Base-by-base conservation (phyloP, 1,284 basidiomycete genomes). In the Clitocybe nebularis region DNA sequence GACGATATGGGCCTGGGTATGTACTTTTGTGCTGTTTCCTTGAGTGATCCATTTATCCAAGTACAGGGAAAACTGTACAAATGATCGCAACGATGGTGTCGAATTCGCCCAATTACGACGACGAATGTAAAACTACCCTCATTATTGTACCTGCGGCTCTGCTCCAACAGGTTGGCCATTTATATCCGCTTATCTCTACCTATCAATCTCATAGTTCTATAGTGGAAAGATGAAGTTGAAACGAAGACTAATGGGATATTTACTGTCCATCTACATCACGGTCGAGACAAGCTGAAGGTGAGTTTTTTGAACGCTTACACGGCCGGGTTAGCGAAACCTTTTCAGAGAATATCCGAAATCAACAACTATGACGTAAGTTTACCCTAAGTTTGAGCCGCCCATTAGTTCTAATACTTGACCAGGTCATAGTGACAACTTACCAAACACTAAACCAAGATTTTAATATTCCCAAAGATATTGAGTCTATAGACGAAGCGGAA, bases 1-100 rank as follows among this genome's bases (percentile, higher is more conserved):
- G 93, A 96, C 60, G 92, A 96, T 58, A 94, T 96, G 92, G 89
- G 88, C 63, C 74, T 90, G 34, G 86, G 86, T 75, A 55, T 2
- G 44, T 40, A 33, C 43, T 22, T 14, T 32, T 33, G 11, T 6
- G 16, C 3, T 26, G n/a, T 26, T 1, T 38, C 53, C 44, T 20
- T 41, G 9, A 29, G 24, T 36, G 26, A 36, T n/a, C 22, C 24
- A 34, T 36, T 25, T 38, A 22, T 11, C 3, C 16, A n/a, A 14
- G 23, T 40, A 7, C 37, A 75, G 74, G 77, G 3, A 81, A 82
- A 63, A 84, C 80, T 6, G 76, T 84, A 5, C 81, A 85, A 55
- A 83, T 83, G 78, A 84, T 86, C 45, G 83, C 81, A 1, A 78
- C 77, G 0, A 84, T 85, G 80, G 71, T 69, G 17, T 68, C 70